These are phyloP conservation scores for Ilex paraguariensis DNA, from an alignment of 305 asterid species.

Conservation along the genomic window DNA sequence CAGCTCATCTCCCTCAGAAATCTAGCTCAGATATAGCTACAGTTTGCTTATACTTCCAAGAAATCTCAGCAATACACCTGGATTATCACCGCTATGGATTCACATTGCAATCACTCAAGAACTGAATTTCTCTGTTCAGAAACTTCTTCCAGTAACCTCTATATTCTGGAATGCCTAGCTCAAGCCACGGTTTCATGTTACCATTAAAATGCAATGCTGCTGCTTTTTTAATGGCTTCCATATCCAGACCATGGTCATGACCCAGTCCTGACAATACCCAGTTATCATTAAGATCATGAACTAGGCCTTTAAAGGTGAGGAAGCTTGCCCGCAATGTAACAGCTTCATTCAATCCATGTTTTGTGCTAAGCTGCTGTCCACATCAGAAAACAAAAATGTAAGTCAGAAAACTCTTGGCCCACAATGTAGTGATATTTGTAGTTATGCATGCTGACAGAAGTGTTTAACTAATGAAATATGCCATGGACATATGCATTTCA, in stretches of 20 bases:
- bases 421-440: not conserved
- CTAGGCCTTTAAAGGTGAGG: slow-evolving; percentile 62
- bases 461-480: not conserved
- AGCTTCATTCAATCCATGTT: slow-evolving; percentile 42
- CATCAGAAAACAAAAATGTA: slow-evolving; percentile 17
- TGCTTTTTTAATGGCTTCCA: slow-evolving; percentile 43
- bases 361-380: slow-evolving; percentile 41
- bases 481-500: not conserved
- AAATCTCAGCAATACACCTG: slow-evolving; percentile 12
- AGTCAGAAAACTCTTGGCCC: not conserved
- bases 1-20: not conserved
- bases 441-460: not conserved
- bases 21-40: not conserved
- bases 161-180: slow-evolving; percentile 79
- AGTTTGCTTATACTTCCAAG: slow-evolving; percentile 1
- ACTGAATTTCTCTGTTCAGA: slow-evolving; percentile 60
- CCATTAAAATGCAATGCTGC: slow-evolving; percentile 89
- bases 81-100: slow-evolving; percentile 35
- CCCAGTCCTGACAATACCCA: slow-evolving; percentile 91
- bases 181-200: slow-evolving; percentile 99
- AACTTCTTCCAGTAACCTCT: slow-evolving; percentile 70
- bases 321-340: slow-evolving; percentile 57
- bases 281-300: slow-evolving; percentile 63
- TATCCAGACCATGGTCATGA: slow-evolving; percentile 53
- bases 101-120: slow-evolving; percentile 80